phyloP scores from a whole-genome alignment of 306 rosid species.

The Dryas alaskensis region DNA sequence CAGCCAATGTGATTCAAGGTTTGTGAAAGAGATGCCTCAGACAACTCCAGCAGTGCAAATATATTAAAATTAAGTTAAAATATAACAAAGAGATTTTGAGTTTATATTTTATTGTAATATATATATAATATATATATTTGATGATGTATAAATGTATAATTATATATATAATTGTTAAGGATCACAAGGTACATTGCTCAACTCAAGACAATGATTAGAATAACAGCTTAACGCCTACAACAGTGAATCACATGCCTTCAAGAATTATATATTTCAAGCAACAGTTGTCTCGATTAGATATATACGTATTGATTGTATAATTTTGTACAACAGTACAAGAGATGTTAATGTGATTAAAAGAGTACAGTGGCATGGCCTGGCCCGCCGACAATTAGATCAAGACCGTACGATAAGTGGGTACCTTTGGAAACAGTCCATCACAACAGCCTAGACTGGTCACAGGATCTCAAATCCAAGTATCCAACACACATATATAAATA shows the following conservation, averaged over 20 bases:
- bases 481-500: not conserved
- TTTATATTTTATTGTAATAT: not conserved
- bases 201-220: slow-evolving; percentile 57
- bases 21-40: slow-evolving; percentile 84
- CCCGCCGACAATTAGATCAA: slow-evolving; percentile 62
- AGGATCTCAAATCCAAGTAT: slow-evolving; percentile 36
- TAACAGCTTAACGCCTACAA: slow-evolving; percentile 52
- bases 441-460: slow-evolving; percentile 7
- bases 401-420: slow-evolving; percentile 49
- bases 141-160: too few species aligned
- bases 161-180: not conserved
- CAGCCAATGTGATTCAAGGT: slow-evolving; percentile 79
- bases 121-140: too few species aligned
- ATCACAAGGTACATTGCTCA: slow-evolving; percentile 11
- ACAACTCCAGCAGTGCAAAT: slow-evolving; percentile 60
- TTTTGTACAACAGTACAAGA: slow-evolving; percentile 13
- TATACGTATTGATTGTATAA: slow-evolving; percentile 5
- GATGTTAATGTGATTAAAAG: not conserved
- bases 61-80: not conserved
- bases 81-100: not conserved
- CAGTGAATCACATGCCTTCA: slow-evolving; percentile 81
- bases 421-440: slow-evolving; percentile 1
- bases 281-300: slow-evolving; percentile 33
- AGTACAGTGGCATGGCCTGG: slow-evolving; percentile 33
- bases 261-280: slow-evolving; percentile 32